A percentile compares a stretch with the other conserved stretches of the same genome.
These are phyloP conservation scores for Limtongozyma cylindracea DNA, from an alignment of 805 yeast genomes.

Conservation along the genomic window DNA sequence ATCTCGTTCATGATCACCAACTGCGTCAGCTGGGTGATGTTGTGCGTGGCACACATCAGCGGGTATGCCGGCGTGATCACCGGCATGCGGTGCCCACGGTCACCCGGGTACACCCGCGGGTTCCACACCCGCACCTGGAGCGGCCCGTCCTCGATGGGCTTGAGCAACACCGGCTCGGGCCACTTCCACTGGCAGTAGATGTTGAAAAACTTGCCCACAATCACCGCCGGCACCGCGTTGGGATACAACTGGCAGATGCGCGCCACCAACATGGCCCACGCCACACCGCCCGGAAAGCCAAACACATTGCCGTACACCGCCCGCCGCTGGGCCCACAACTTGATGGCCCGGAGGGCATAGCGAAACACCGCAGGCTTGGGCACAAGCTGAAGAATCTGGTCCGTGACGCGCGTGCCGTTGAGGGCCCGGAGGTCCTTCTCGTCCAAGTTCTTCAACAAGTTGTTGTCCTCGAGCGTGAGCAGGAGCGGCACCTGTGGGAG, in stretches of 20 bases:
- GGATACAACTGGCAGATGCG: constrained; percentile 93
- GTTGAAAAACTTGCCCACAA: constrained; percentile 72
- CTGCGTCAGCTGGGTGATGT: constrained; percentile 75
- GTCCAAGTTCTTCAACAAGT: constrained; percentile 64
- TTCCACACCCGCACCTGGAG: constrained; percentile 93
- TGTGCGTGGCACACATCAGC: constrained; percentile 98
- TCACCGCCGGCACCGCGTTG: constrained; percentile 80
- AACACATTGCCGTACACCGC: constrained; percentile 86
- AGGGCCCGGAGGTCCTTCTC: constrained; percentile 76
- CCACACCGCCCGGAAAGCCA: constrained; percentile 99
- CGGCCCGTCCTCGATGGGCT: constrained; percentile 93
- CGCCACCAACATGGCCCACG: constrained; percentile 99
- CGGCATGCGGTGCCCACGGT: constrained; percentile 85
- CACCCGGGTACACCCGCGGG: constrained; percentile 74
- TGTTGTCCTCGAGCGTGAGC: constrained; percentile 62
- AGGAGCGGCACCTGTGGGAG: constrained; percentile 61
- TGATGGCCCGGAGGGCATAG: constrained; percentile 77
- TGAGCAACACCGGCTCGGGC: constrained; percentile 93
- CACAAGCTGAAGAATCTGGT: constrained; percentile 69
- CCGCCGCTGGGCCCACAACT: constrained; percentile 90
- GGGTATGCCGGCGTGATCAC: constrained; percentile 97
- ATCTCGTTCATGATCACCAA: constrained; percentile 61
- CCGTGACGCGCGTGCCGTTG: constrained; percentile 95
- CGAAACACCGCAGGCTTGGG: constrained; percentile 87
- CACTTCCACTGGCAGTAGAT: constrained; percentile 82